Conservation (phyloP, 768 basidiomycete species). For the Termitomyces sp. region DNA sequence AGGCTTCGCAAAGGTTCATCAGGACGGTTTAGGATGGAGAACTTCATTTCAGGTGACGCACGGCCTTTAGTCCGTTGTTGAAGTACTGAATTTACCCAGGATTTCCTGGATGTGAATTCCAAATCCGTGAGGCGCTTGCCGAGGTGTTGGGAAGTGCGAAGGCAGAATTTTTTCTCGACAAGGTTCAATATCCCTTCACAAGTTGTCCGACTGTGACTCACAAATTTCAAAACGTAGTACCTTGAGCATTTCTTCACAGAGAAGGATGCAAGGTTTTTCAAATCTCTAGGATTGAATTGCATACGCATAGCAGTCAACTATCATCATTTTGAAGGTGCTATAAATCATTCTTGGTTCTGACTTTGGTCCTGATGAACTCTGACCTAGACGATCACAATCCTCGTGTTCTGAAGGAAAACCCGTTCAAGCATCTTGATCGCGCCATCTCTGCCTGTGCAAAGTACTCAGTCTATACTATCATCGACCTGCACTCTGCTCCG, state of each 20-base stretch:
- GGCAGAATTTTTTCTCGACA: conserved; percentile 79
- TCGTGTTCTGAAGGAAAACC: conserved; percentile 62
- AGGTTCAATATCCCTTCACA: conserved; percentile 31
- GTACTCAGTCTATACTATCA: conserved; percentile 72
- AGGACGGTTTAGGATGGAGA: conserved; percentile 54
- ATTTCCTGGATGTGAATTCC: conserved; percentile 77
- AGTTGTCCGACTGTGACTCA: background rate
- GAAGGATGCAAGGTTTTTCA: conserved; percentile 70
- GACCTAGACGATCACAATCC: conserved; percentile 68
- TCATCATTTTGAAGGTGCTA: conserved; percentile 57
- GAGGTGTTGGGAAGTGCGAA: conserved; percentile 59
- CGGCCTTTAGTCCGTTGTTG: background rate
- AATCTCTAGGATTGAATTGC: conserved; percentile 72
- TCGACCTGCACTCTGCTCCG: conserved; percentile 75
- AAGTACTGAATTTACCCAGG: conserved; percentile 27
- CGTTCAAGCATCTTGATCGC: conserved; percentile 81
- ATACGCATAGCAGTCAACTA: conserved; percentile 75
- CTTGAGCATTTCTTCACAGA: conserved; percentile 80
- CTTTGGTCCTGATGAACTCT: background rate
- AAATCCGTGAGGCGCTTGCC: conserved; percentile 67
- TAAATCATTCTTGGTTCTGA: background rate
- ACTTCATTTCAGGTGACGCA: conserved; percentile 56
- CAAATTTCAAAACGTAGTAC: conserved; percentile 40
- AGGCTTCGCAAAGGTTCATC: background rate
- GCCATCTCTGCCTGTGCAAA: conserved; percentile 69